Percentiles rank a stretch among this genome's conserved stretches.
Conservation (phyloP, 257 asterid genomes). For the Lycium ferocissimum region DNA sequence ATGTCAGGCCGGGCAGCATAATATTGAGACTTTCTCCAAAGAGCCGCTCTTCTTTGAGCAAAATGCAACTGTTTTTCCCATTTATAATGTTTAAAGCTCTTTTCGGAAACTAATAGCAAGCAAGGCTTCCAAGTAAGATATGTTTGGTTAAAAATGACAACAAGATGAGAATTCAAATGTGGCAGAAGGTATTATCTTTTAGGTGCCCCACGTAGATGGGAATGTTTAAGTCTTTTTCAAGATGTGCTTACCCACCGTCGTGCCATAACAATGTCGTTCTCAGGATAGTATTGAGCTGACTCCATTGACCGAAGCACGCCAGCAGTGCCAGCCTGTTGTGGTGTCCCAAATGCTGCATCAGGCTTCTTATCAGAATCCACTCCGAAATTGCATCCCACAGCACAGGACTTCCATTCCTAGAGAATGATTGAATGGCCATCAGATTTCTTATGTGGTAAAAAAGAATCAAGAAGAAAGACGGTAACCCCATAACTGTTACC, state of each 20-base stretch:
- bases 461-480: not conserved
- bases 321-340: constrained; percentile 53
- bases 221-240: constrained; percentile 32
- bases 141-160: not conserved
- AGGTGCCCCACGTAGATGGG: not conserved
- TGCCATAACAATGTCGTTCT: constrained; percentile 70
- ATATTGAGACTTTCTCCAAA: not conserved
- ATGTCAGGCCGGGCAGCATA: not conserved
- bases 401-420: constrained; percentile 82
- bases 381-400: constrained; percentile 82
- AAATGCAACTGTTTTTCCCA: not conserved
- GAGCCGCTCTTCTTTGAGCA: not conserved
- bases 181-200: constrained; percentile 4
- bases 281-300: constrained; percentile 79
- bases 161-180: not conserved
- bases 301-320: constrained; percentile 94
- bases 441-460: not conserved
- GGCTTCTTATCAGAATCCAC: constrained; percentile 48
- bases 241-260: constrained; percentile 98
- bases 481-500: not conserved
- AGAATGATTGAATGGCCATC: constrained; percentile 16
- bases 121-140: not conserved
- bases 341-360: constrained; percentile 81
- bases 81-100: not conserved
- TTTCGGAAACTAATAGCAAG: constrained; percentile 16